A percentile compares a stretch with the other conserved stretches of the same genome.
These are phyloP conservation scores for Rosa rugosa DNA, from an alignment of 306 rosid genomes.

Conservation along the genomic window DNA sequence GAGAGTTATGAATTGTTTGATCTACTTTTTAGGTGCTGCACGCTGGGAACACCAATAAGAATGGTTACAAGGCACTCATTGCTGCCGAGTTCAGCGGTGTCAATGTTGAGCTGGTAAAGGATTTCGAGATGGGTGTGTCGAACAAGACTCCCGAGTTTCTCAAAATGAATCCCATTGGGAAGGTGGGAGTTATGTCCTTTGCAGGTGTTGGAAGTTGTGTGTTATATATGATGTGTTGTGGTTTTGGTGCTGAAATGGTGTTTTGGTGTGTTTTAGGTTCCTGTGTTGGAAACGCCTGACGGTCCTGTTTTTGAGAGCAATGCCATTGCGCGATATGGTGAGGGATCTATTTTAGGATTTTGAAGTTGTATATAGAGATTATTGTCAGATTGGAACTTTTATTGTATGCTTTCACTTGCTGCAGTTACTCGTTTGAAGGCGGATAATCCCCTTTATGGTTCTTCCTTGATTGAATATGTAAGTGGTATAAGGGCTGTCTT, in stretches of 20 bases:
- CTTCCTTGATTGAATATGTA: conserved; percentile 57
- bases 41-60: conserved; percentile 47
- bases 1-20: background rate
- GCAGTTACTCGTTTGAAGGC: conserved; percentile 64
- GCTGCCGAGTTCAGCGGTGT: conserved; percentile 68
- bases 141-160: conserved; percentile 66
- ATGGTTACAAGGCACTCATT: conserved; percentile 61
- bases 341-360: background rate
- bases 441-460: conserved; percentile 47
- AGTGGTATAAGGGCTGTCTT: background rate
- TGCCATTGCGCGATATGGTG: conserved; percentile 83
- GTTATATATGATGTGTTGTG: background rate
- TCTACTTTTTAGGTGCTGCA: conserved; percentile 46
- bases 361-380: background rate
- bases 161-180: conserved; percentile 77
- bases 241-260: conserved; percentile 2
- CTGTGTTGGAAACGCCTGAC: conserved; percentile 73
- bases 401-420: conserved; percentile 16
- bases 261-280: conserved; percentile 42
- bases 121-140: conserved; percentile 69
- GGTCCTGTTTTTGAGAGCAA: conserved; percentile 80
- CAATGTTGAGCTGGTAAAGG: conserved; percentile 40
- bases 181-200: conserved; percentile 32
- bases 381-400: background rate
- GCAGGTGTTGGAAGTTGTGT: background rate